Base-by-base conservation (phyloP, 495 filamentous ascomycete genomes). In the Clavariopsis aquatica region DNA sequence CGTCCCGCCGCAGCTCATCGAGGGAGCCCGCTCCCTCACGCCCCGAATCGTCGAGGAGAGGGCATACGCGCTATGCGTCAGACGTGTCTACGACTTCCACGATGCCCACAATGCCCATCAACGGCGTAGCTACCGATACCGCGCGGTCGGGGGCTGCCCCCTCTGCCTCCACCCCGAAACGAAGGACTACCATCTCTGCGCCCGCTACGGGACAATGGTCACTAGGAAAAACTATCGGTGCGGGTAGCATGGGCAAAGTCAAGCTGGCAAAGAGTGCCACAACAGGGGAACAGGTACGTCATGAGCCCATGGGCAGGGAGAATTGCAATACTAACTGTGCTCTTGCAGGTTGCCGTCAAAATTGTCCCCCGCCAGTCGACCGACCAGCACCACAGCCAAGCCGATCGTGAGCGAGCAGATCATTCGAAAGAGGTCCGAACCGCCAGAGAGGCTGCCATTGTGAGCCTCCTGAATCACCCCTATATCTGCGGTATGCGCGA, bases 231-330 rank as follows among this genome's bases (percentile, higher is more conserved):
- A 99, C 94, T 2, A 94, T 99, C 62, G 94, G 94, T 49, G 92
- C 93, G 57, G 94, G 94, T 12, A 97, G 93, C 74, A 99, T 99
- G 94, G 94, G 94, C 61, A 98, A 98, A 76, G 94, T 98, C 57
- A 98, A 98, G 78, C 80, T 96, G 41, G 95, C 92, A 29, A 83
- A 89, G 45, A 91, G 96, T 70, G 75, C 89, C 8, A 80, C 84
- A 31, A 93, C 87, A 0, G 84, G 84, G 57, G 89, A 95, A 58
- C 84, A 87, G 68, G 75, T 77, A 66, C 12, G 64, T 43, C 15
- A 43, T 43, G 8, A 43, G 13, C 38, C 8, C 38, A 5, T 5
- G 5, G 5, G 31, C 38, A 6, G n/a, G 38, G 38, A 17, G 38
- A n/a, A 43, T 3, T 43, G 8, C 6, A 34, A 1, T 49, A n/a